Conservation (phyloP, 208 protist species). For the Trypanosoma lewisi region DNA sequence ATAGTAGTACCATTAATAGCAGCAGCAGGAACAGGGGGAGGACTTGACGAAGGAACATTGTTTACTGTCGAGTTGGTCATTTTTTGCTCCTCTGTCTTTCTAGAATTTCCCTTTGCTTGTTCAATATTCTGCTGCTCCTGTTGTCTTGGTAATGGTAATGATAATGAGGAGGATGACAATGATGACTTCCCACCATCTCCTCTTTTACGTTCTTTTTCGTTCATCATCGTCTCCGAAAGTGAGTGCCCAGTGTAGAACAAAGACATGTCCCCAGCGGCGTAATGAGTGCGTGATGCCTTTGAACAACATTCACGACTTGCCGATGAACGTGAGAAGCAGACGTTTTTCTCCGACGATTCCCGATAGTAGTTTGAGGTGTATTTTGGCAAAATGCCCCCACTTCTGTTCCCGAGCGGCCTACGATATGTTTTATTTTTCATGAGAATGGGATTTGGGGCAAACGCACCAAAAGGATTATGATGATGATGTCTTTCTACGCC, state of each 20-base stretch:
- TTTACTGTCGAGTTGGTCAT: background rate
- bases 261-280: background rate
- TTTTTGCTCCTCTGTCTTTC: background rate
- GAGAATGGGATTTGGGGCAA: background rate
- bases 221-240: background rate
- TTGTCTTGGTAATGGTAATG: background rate
- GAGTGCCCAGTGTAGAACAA: slow-evolving; percentile 20
- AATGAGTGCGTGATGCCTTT: background rate
- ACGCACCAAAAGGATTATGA: background rate
- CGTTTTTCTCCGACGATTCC: background rate
- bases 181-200: background rate
- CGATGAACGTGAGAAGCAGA: background rate
- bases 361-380: background rate
- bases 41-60: background rate
- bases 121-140: background rate
- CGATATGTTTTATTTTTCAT: background rate
- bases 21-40: background rate
- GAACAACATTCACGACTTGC: background rate
- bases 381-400: too few species aligned
- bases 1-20: background rate
- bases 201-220: background rate
- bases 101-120: background rate
- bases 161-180: background rate
- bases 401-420: background rate
- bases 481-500: background rate